These are phyloP conservation scores for Aureobasidium leucospermi DNA, from an alignment of 2,329 filamentous ascomycete genomes.

Conservation along the genomic window DNA sequence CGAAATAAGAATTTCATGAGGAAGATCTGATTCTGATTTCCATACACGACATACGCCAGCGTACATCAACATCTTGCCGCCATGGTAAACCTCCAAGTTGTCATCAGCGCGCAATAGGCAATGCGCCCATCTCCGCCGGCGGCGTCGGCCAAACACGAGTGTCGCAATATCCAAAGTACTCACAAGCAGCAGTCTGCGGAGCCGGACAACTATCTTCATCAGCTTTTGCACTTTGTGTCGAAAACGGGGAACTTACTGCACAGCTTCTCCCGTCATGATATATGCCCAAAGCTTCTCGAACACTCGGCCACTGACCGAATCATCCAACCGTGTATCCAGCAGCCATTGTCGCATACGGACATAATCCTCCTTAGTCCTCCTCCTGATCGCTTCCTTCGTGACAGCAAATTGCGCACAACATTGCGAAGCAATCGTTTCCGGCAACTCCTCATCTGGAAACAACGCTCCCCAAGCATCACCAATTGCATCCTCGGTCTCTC, in stretches of 20 bases:
- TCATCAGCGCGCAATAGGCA: too few relatives aligned
- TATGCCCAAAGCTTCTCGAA: slow-evolving; percentile 2
- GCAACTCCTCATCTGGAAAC: slow-evolving; percentile 11
- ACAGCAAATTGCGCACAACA: slow-evolving; percentile 55
- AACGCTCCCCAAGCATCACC: slow-evolving; percentile 9
- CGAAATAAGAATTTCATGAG: too few relatives aligned
- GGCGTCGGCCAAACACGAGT: neutral
- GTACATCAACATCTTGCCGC: too few relatives aligned
- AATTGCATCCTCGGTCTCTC: slow-evolving; percentile 1
- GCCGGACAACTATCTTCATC: neutral
- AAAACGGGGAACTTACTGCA: neutral
- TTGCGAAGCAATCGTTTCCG: neutral
- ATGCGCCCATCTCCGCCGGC: slow-evolving; percentile 22
- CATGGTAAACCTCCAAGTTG: too few relatives aligned
- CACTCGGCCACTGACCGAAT: slow-evolving; percentile 1
- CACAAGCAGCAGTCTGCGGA: neutral
- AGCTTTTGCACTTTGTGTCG: neutral
- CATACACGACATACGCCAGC: too few relatives aligned
- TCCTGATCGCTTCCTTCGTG: slow-evolving; percentile 44
- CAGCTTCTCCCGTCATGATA: neutral
- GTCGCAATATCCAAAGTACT: neutral
- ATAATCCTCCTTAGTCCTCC: slow-evolving; percentile 47
- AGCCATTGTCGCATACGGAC: slow-evolving; percentile 53
- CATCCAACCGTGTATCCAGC: neutral
- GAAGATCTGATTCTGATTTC: too few relatives aligned